These are phyloP conservation scores for Boletus tylopilopsis DNA, from an alignment of 768 basidiomycete genomes.

Conservation along the genomic window DNA sequence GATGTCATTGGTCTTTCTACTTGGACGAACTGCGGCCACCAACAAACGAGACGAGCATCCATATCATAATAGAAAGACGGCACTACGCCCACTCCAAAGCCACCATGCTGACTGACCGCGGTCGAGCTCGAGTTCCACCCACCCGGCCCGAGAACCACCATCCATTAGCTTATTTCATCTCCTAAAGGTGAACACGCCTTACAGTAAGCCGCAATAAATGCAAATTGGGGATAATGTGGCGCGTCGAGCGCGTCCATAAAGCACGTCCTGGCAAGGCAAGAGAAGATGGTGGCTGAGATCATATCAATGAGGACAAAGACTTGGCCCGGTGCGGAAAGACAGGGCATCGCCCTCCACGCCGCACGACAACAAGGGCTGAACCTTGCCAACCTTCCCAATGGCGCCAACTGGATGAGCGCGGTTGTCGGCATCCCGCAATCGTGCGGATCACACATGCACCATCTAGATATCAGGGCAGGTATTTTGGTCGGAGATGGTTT, in stretches of 20 bases:
- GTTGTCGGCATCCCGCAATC: conserved; percentile 19
- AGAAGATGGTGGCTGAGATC: conserved; percentile 2
- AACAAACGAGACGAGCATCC: neutral
- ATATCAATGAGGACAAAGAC: conserved; percentile 1
- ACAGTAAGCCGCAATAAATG: neutral
- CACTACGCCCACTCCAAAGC: too few species aligned
- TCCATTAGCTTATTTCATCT: neutral
- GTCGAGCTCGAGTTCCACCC: too few species aligned
- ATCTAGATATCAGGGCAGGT: conserved; percentile 13
- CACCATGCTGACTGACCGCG: too few species aligned
- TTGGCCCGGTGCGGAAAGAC: neutral
- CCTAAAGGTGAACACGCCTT: neutral
- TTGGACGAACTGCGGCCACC: neutral
- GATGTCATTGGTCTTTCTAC: conserved; percentile 8
- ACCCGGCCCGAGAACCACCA: neutral
- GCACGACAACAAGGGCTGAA: conserved; percentile 3
- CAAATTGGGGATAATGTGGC: neutral
- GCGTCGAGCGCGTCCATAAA: neutral
- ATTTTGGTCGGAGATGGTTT: conserved; percentile 19
- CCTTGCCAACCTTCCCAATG: conserved; percentile 4
- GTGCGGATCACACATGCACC: conserved; percentile 17
- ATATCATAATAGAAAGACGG: too few species aligned
- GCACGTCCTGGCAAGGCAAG: conserved; percentile 2
- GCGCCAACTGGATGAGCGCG: neutral
- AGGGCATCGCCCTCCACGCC: neutral